Conservation (phyloP, 768 basidiomycete species). For the Termitomyces sp. region DNA sequence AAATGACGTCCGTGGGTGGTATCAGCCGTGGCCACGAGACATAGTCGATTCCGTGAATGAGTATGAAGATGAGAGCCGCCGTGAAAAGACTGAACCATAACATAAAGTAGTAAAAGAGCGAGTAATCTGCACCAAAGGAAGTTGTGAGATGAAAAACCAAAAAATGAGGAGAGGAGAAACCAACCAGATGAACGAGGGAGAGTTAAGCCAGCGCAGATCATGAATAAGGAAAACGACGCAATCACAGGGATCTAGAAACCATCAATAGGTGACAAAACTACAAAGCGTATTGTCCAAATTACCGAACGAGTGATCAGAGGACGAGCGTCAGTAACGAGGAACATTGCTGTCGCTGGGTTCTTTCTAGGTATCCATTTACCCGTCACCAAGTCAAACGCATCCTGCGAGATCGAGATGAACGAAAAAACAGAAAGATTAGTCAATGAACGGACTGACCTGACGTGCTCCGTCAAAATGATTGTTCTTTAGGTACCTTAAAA, state of each 20-base stretch:
- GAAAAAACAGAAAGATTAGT: neutral
- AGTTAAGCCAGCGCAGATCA: constrained; percentile 84
- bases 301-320: constrained; percentile 86
- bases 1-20: constrained; percentile 79
- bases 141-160: neutral
- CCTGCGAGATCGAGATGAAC: constrained; percentile 40
- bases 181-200: constrained; percentile 84
- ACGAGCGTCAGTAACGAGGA: constrained; percentile 72
- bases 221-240: constrained; percentile 77
- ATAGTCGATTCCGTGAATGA: constrained; percentile 88
- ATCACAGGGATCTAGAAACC: constrained; percentile 74
- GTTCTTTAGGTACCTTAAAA: constrained; percentile 88
- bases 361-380: constrained; percentile 87
- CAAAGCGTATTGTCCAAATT: constrained; percentile 23
- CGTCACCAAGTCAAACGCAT: constrained; percentile 92
- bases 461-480: constrained; percentile 95
- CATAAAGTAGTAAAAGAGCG: constrained; percentile 79
- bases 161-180: constrained; percentile 21
- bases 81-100: constrained; percentile 72
- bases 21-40: constrained; percentile 92
- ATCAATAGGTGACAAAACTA: constrained; percentile 3
- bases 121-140: constrained; percentile 57
- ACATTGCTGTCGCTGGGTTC: constrained; percentile 64
- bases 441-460: constrained; percentile 62
- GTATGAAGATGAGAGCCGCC: constrained; percentile 66